These are phyloP conservation scores for Hygrocybe punicea DNA, from an alignment of 768 basidiomycete species.

Conservation along the genomic window DNA sequence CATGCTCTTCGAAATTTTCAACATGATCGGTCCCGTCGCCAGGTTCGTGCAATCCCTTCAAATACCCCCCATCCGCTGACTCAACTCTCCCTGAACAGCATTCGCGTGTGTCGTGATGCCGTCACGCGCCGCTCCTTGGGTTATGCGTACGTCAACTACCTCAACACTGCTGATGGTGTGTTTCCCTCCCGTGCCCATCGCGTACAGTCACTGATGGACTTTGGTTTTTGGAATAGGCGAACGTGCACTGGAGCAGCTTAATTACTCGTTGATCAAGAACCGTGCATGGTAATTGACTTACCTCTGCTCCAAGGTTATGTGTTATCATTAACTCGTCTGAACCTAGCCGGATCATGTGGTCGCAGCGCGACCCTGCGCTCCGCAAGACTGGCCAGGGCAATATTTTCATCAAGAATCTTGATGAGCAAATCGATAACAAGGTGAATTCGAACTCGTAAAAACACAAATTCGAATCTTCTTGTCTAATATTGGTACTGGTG, in stretches of 20 bases:
- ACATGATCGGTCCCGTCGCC: conserved; percentile 98
- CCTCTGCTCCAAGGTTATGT: background rate
- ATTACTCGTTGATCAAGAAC: conserved; percentile 98
- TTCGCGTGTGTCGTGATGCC: conserved; percentile 99
- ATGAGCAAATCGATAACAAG: conserved; percentile 97
- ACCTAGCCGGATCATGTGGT: conserved; percentile 98
- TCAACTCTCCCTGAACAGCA: conserved; percentile 45
- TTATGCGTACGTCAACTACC: conserved; percentile 99
- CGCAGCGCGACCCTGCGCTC: conserved; percentile 98
- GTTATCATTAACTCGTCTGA: conserved; percentile 9
- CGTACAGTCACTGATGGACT: conserved; percentile 11
- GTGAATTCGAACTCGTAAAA: conserved; percentile 33
- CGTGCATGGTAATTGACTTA: conserved; percentile 72
- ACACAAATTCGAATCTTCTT: no score
- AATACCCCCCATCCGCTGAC: background rate
- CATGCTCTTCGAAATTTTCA: conserved; percentile 99
- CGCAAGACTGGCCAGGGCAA: conserved; percentile 99
- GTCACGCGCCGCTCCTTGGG: conserved; percentile 99
- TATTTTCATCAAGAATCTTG: conserved; percentile 99
- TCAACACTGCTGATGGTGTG: conserved; percentile 89
- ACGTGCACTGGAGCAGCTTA: conserved; percentile 97
- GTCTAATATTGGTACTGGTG: no score
- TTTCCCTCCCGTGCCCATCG: conserved; percentile 10
- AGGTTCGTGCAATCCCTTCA: conserved; percentile 53
- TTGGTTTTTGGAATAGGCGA: conserved; percentile 56